Percentiles rank a stretch among this genome's conserved stretches.
Conservation (phyloP, 2,329 filamentous ascomycete genomes). For the Venturia pyrina region DNA sequence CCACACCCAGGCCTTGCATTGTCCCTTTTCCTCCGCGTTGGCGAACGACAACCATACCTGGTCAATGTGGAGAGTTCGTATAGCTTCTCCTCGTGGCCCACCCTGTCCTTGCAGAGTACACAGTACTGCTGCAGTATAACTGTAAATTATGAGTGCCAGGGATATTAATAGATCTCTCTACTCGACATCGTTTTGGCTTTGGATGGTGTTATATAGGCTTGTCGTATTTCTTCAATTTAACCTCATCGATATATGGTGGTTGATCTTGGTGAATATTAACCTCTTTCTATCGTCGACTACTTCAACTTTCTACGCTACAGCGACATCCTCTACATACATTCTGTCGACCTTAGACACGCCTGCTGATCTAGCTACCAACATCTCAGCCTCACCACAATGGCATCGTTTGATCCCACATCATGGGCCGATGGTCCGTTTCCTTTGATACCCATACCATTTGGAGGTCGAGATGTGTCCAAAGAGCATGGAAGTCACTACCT, state of each 20-base stretch:
- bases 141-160: neutral
- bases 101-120: neutral
- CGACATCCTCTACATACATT: neutral
- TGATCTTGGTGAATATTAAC: neutral
- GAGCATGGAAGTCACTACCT: conserved; percentile 5
- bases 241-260: neutral
- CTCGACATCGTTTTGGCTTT: neutral
- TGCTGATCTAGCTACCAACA: neutral
- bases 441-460: conserved; percentile 10
- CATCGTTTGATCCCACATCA: neutral
- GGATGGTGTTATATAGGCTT: neutral
- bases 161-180: neutral
- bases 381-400: neutral
- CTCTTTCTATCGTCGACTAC: neutral
- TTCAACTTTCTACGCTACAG: neutral
- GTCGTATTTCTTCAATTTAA: neutral
- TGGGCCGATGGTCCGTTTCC: conserved; percentile 11
- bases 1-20: neutral
- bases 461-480: neutral
- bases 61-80: neutral
- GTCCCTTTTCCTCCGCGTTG: neutral
- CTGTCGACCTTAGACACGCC: neutral
- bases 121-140: no score
- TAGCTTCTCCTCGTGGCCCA: neutral
- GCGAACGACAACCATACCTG: neutral